Base-by-base conservation (phyloP, 2,329 filamentous ascomycete genomes). In the Fusarium transvaalense region DNA sequence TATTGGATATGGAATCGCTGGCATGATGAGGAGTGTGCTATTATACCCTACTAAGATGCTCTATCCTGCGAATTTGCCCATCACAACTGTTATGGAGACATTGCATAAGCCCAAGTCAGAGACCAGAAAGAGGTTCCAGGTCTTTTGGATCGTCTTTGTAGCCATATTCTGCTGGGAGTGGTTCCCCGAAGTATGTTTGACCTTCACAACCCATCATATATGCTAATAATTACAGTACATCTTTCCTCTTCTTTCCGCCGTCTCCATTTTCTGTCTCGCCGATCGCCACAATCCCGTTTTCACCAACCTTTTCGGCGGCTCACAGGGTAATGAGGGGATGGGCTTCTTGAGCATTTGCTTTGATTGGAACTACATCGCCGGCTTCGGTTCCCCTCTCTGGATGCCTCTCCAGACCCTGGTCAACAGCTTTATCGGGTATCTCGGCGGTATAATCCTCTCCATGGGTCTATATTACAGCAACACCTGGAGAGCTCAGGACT, bases 1-100 rank as follows among this genome's bases (percentile, higher is more conserved):
- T 12, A 76, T 85, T 19, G 84, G 84, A 0, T 86, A 83, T 39
- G 84, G 83, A 31, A 73, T 86, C 41, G 81, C 82, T 6, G 84
- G 84, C 14, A 59, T 85, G 23, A 71, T 86, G 68, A 78, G 84
- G 14, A 76, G 79, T 21, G 76, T 81, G 5, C 71, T 85, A 12
- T 78, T 86, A 1, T 82, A 82, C 61, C 83, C 84, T 1, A 83
- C 82, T 17, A 82, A 82, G 58, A 83, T 86, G 76, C 15, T 76
- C 0, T 75, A 68, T 27, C 71, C 74, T 1, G 35, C 48, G 37
- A 81, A 72, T 39, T 19, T 78, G 10, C 76, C 76, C 27, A 70
- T 78, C 53, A 76, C 67, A 17, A 66, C 75, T 19, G 51, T 78
- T 13, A 56, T 77, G 48, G 74, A 78, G 56, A 77, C 68, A 3